A percentile compares a stretch with the other conserved stretches of the same genome.
Evolutionary conservation across 129 eudicot species (phyloP).

Genomic region (Dittrichia graveolens): DNA sequence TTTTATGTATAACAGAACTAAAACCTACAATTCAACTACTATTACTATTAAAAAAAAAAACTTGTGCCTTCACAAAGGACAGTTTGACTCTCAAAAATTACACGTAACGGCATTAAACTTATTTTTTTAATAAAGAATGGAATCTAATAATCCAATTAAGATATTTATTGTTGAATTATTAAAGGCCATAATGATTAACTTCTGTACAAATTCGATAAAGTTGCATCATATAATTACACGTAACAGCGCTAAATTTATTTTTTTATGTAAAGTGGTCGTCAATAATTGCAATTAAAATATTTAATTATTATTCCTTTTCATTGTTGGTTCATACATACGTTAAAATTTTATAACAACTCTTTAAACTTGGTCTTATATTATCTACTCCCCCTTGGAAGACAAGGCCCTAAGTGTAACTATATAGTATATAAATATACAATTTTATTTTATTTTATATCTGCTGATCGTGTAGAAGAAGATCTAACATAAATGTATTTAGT

Average conservation of each 20-base stretch:
- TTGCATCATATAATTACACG: constrained; percentile 14
- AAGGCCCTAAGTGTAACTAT: neutral
- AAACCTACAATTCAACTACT: too few species aligned
- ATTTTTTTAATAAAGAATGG: neutral
- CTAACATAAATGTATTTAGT: too few species aligned
- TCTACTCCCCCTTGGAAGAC: neutral
- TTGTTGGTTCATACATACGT: neutral
- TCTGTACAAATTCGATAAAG: constrained; percentile 25
- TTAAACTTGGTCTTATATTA: neutral
- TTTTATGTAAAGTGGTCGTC: neutral
- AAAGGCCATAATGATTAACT: constrained; percentile 28
- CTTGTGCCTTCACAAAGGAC: too few species aligned
- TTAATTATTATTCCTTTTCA: neutral
- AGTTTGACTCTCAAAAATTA: too few species aligned
- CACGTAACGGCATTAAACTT: too few species aligned
- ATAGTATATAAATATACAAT: neutral
- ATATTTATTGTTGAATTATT: constrained; percentile 28
- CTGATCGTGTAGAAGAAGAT: too few species aligned
- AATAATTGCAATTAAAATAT: constrained; percentile 1
- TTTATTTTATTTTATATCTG: too few species aligned
- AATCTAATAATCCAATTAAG: constrained; percentile 9
- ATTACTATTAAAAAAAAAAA: too few species aligned
- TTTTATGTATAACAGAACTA: too few species aligned
- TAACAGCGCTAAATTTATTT: constrained; percentile 2
- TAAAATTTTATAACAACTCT: neutral